These are phyloP conservation scores for Fagus crenata DNA, from an alignment of 306 rosid species.

Conservation along the genomic window DNA sequence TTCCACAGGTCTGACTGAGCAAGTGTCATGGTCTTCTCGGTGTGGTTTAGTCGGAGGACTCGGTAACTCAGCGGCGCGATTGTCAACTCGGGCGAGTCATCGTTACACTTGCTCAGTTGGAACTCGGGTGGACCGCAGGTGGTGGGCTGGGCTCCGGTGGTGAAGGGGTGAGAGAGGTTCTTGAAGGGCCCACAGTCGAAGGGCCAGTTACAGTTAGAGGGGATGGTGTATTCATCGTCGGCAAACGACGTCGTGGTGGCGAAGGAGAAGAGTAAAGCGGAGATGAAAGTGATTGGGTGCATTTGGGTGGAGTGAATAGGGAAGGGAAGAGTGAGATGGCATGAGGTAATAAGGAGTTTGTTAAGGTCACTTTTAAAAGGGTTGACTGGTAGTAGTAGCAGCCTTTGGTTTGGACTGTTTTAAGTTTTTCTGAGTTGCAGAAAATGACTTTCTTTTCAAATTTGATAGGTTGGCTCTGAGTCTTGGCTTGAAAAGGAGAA, in stretches of 20 bases:
- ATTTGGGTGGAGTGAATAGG: conserved; percentile 14
- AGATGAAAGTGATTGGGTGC: conserved; percentile 18
- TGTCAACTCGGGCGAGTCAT: conserved; percentile 33
- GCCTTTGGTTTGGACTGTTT: background rate
- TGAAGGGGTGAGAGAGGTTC: conserved; percentile 55
- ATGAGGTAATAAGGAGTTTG: background rate
- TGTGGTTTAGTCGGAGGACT: conserved; percentile 37
- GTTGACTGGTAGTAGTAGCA: background rate
- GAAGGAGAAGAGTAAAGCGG: conserved; percentile 21
- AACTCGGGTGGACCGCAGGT: conserved; percentile 58
- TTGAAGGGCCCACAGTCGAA: conserved; percentile 53
- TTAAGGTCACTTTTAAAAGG: background rate
- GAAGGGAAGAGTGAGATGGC: conserved; percentile 18
- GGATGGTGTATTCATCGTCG: conserved; percentile 3
- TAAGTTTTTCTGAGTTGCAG: background rate
- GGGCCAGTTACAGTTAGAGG: conserved; percentile 41
- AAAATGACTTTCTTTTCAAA: no score
- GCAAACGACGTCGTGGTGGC: conserved; percentile 38
- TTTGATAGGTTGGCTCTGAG: no score
- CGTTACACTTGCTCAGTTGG: conserved; percentile 31
- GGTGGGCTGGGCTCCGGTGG: conserved; percentile 45
- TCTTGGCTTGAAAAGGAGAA: no score
- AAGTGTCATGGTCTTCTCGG: conserved; percentile 25
- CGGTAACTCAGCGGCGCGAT: conserved; percentile 37
- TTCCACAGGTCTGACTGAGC: conserved; percentile 66